These are phyloP conservation scores for Eucalyptus regnans DNA, from an alignment of 345 rosid species.

Conservation along the genomic window DNA sequence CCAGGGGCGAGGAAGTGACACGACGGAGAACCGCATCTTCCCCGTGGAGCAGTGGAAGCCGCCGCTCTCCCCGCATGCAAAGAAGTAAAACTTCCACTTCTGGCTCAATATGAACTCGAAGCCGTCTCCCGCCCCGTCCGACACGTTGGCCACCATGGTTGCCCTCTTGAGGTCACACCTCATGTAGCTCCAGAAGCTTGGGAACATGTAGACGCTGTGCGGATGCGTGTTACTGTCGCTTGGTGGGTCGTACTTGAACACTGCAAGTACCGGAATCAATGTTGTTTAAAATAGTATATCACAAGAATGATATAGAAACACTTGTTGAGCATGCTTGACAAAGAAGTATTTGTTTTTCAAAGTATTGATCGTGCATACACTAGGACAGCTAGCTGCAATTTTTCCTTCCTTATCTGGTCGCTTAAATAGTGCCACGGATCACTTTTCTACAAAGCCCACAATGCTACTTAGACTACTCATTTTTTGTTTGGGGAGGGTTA, in stretches of 20 bases:
- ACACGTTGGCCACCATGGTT: constrained; percentile 27
- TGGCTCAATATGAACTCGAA: constrained; percentile 34
- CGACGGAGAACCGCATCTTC: constrained; percentile 50
- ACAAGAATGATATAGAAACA: neutral
- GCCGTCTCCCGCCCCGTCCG: constrained; percentile 51
- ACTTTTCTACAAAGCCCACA: neutral
- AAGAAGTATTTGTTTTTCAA: neutral
- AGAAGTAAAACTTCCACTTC: constrained; percentile 36
- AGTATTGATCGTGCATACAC: neutral
- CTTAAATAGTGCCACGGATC: neutral
- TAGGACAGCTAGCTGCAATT: neutral
- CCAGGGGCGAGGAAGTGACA: constrained; percentile 23
- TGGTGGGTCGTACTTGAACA: constrained; percentile 65
- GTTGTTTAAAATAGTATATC: neutral
- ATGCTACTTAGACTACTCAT: neutral
- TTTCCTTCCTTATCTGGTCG: neutral
- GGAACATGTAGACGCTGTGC: constrained; percentile 59
- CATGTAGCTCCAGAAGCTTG: constrained; percentile 27
- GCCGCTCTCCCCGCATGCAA: constrained; percentile 51
- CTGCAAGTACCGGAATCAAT: constrained; percentile 13
- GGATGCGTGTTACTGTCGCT: constrained; percentile 22
- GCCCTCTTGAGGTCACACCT: constrained; percentile 42
- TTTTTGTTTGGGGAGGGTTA: neutral
- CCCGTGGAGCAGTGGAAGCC: constrained; percentile 64
- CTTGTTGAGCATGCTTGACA: neutral